These are phyloP conservation scores for Teratosphaeria gauchensis DNA, from an alignment of 2,329 filamentous ascomycete genomes.

Conservation along the genomic window DNA sequence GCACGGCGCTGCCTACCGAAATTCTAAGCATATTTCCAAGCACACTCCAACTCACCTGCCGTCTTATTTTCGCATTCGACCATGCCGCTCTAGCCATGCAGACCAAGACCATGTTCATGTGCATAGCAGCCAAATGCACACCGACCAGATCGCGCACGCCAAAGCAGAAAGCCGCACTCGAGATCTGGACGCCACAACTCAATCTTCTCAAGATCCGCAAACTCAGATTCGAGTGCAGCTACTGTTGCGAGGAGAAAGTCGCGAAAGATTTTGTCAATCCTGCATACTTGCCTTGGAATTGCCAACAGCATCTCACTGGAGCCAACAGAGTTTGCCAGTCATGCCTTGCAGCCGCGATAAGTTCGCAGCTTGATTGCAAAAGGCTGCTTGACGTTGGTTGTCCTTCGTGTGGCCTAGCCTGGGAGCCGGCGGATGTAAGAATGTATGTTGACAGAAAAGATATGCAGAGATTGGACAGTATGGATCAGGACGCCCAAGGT, in stretches of 20 bases:
- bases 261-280: constrained; percentile 1
- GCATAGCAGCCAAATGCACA: neutral
- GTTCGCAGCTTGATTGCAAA: constrained; percentile 4
- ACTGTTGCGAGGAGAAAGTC: constrained; percentile 2
- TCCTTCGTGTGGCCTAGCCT: neutral
- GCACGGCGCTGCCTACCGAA: neutral
- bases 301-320: constrained; percentile 4
- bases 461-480: neutral
- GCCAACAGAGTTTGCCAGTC: neutral
- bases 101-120: neutral
- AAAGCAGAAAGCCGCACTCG: neutral
- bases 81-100: neutral
- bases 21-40: neutral
- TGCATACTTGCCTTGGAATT: constrained; percentile 1
- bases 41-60: neutral
- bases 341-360: constrained; percentile 1
- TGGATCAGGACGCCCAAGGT: constrained; percentile 1
- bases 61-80: neutral
- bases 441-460: constrained; percentile 1
- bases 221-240: constrained; percentile 1
- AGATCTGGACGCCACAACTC: neutral
- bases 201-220: neutral
- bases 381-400: constrained; percentile 2
- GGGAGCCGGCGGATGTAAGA: constrained; percentile 1
- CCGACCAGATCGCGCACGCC: neutral